Conservation (phyloP, 257 asterid species). For the Leptodermis oblonga region DNA sequence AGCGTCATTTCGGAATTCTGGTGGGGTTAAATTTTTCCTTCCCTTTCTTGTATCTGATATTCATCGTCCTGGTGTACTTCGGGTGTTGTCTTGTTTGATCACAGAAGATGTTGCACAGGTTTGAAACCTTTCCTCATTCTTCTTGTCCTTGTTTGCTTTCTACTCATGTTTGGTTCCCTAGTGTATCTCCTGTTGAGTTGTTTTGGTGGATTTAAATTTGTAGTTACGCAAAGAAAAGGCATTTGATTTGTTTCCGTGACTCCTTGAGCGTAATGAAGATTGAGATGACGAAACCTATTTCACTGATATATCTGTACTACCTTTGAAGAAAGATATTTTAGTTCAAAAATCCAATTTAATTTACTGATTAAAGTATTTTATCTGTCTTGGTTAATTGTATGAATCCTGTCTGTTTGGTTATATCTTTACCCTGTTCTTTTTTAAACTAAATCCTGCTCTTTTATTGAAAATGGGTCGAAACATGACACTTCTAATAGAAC, state of each 20-base stretch:
- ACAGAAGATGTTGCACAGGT: conserved; percentile 91
- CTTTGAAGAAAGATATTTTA: background rate
- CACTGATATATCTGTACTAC: background rate
- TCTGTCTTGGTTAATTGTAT: background rate
- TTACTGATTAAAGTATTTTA: background rate
- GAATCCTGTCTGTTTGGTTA: background rate
- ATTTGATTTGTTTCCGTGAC: background rate
- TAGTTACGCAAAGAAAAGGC: no score
- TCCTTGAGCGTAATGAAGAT: background rate
- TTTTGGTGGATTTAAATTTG: background rate
- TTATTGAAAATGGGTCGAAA: no score
- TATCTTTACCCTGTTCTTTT: background rate
- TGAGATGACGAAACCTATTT: background rate
- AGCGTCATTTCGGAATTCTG: conserved; percentile 72
- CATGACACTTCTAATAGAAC: no score
- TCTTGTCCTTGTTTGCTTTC: background rate
- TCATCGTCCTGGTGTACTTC: conserved; percentile 86
- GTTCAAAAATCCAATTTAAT: no score
- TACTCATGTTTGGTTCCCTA: background rate
- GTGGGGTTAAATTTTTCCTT: conserved; percentile 69
- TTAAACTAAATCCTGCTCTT: background rate
- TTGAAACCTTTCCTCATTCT: conserved; percentile 3
- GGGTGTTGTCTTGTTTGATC: conserved; percentile 86
- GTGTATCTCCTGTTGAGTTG: background rate
- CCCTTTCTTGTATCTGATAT: conserved; percentile 86